Evolutionary conservation across 23 red algal genomes (phyloP), one percentile per base, ranked within the genome.

Genomic region (Gracilaria vermiculophylla): DNA sequence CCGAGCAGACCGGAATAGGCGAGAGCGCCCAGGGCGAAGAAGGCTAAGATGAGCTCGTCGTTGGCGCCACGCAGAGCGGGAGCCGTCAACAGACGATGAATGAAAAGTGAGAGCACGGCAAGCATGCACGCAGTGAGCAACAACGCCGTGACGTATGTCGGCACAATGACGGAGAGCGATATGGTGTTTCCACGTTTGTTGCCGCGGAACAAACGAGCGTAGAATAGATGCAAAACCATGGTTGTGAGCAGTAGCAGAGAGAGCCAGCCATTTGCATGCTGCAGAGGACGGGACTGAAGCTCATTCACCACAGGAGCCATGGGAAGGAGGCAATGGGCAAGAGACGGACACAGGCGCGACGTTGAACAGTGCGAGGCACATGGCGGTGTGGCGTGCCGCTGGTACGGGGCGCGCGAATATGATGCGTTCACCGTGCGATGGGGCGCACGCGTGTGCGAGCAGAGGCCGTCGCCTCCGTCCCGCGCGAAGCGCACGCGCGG

Each of bases 31-130:
- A 82, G 12, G 23, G 78, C 51, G 37, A 82, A 28, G 8, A 64
- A 60, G 12, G 55, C 17, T 16, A 82, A 36, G 33, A 82, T 35
- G 27, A 82, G 51, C 14, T 82, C 78, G 25, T 62, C 54, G 35
- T 62, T 82, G 31, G 78, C 27, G 48, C 51, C 53, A 15, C 55
- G 34, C 28, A 48, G 8, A 4, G 29, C 9, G 33, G 78, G 52
- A 58, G 14, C 34, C 28, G 55, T 64, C 27, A 82, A n/a, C 2
- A 82, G 55, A 82, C 78, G 78, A 48, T 82, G 78, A 32, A 82
- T 47, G 56, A 64, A 82, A 40, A 82, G 78, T 27, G 53, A 51
- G 1, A 82, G 78, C 16, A 82, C 40, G 5, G 78, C 21, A 64
- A 64, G 39, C 53, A 58, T 44, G 15, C 54, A 62, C 2, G 40